Evolutionary conservation across 1,284 basidiomycete species (phyloP), one percentile per base, ranked within the genome.

Genomic region (Leccinum laetum): DNA sequence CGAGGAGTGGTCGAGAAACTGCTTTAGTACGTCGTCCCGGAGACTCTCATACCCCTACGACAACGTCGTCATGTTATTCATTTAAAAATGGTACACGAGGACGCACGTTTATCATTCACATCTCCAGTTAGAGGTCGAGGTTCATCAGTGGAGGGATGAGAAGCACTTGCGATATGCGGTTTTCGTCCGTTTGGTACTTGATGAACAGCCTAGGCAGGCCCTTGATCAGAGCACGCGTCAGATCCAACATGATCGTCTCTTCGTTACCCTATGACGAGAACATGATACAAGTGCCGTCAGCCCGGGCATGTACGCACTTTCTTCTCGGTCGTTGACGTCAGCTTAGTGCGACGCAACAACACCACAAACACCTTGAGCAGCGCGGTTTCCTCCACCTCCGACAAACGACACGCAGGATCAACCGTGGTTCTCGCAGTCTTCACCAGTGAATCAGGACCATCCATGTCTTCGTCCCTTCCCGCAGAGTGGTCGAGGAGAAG

Each of bases 11-110:
- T 94, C 91, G 53, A 94, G 83, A 78, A 98, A 96, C 77, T 98
- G 96, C 73, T 95, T 96, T 59, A 86, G 90, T 37, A 99, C 82
- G 70, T 98, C 95, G 77, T 97, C 94, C 97, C 97, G 99, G 1
- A 99, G 84, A 52, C 83, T 83, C 63, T 92, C 89, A 75, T 98
- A 99, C 0, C 90, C 90, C 94, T 96, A 69, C 13, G 53, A 65
- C 26, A 26, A 26, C 26, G 1, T 46, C 44, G 29, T 29, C 29
- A 29, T 0, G 26, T 26, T 26, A 44, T 18, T 37, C 13, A 0
- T 37, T 37, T 37, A 5, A 37, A 37, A 37, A 37, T 37, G 37
- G 37, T 5, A 7, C 0, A 56, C 62, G 57, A 63, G 57, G 64
- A 82, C 90, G 66, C 73, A 95, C 95, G 37, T 90, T 82, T 63